Base-by-base conservation (phyloP, 139 green algal species). In the Nannochloris sp. region DNA sequence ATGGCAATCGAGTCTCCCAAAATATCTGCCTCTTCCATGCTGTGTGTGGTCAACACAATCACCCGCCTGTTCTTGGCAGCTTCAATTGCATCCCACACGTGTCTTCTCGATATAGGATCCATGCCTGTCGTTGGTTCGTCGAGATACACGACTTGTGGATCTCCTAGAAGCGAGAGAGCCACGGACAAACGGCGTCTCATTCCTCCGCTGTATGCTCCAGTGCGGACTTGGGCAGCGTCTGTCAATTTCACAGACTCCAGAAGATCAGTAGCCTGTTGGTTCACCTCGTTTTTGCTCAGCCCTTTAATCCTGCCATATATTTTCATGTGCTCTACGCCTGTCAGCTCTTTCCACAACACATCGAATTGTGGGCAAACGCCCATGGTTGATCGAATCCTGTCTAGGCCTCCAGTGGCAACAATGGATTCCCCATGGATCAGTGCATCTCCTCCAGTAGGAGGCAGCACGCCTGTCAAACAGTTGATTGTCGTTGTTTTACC, bases 1-100 rank as follows among this genome's bases (percentile, higher is more conserved):
- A 98, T 95, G 49, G 73, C 90, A 56, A 98, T 87, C 33, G 82
- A 72, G 79, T 95, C 87, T 12, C 85, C 89, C 58, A 97, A 80
- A 23, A 95, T 90, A 72, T 97, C 91, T 6, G 92, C 93, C 76
- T 97, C 91, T 80, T 97, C 89, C 92, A 98, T 98, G 50, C 53
- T 82, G 82, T 98, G 92, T 6, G 92, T 96, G 26, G 92, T 98
- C 49, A 98, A 80, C 33, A 98, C 74, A 45, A 95, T 87, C 61
- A 85, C 88, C 4, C 84, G 79, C 4, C 78, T 76, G 3, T 56
- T 5, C 61, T 86, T 89, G 23, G 82, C 80, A 23, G 67, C 71
- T 69, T 89, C 78, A 63, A 98, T 91, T 63, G 95, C 86, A 75
- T 94, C 88, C 92, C 92, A 97, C 68, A 97, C 83, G 53, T 90